Base-by-base conservation (phyloP, 78 protist genomes). In the Chrysochromulina tobinii region DNA sequence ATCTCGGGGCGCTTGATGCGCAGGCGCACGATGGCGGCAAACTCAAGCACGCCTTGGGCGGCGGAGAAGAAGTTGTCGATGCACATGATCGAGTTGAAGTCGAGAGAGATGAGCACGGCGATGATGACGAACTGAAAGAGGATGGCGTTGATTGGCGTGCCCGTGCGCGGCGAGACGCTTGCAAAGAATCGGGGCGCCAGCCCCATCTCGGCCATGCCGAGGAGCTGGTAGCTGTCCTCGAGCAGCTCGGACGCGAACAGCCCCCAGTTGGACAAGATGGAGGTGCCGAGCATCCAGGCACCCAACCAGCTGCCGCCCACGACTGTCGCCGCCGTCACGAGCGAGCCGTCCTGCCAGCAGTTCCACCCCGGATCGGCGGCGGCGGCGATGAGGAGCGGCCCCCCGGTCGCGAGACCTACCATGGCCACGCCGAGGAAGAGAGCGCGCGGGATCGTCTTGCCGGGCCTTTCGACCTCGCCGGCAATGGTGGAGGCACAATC, bases 401-500 rank as follows among this genome's bases (percentile, higher is more conserved):
- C 27, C 38, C 20, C 50, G 12, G 69, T 73, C 50, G 53, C 38
- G 14, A 79, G 51, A 1, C 69, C 50, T 55, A 89, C 51, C 7
- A 89, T 0, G 21, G 23, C 57, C 38, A 59, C 17, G 4, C 58
- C 85, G 23, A 0, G 3, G 15, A 8, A 21, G 21, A 89, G 51
- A 1, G 85, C 92, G 38, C 79, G 54, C 58, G 92, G 92, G n/a
- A 69, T 2, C 48, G 87, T 72, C 12, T 27, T 3, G 7, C 54
- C 72, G 50, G 92, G 92, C 7, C 54, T 25, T 11, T 20, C 66
- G n/a, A 84, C 83, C 86, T 91, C 93, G 61, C 93, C 93, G 2
- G 93, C 93, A 17, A 79, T 66, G 48, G 75, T 59, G n/a, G 93
- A 90, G 38, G 89, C 93, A 14, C 50, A 61, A 50, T 91, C 93